phyloP scores from a whole-genome alignment of 495 filamentous ascomycete genomes.

The Chaetomium fimeti region DNA sequence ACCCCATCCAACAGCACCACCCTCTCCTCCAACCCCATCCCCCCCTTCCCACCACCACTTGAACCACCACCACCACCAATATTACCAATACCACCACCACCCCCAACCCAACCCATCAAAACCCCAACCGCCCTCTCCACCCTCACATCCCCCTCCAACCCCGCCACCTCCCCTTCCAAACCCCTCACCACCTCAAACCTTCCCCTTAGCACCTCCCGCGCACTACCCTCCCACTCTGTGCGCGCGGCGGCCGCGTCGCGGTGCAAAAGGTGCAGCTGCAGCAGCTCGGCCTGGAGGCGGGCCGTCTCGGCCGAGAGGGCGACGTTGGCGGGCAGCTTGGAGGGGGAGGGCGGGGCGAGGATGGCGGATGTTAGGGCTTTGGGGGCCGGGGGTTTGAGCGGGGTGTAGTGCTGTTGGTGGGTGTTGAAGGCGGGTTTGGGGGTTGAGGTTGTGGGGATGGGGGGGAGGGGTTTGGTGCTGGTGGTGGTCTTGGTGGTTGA shows the following conservation, averaged over 20 bases:
- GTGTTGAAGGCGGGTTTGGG: slow-evolving; percentile 57
- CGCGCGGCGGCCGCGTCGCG: slow-evolving; percentile 39
- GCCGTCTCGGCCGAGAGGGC: slow-evolving; percentile 59
- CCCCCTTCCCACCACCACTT: not conserved
- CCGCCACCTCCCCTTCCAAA: slow-evolving; percentile 35
- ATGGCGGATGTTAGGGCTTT: slow-evolving; percentile 57
- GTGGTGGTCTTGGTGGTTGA: slow-evolving; percentile 3
- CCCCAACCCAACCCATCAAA: slow-evolving; percentile 33
- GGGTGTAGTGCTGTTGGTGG: slow-evolving; percentile 68
- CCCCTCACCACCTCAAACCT: slow-evolving; percentile 43
- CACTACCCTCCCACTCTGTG: slow-evolving; percentile 49
- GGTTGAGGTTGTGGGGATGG: slow-evolving; percentile 13
- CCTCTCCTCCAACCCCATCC: slow-evolving; percentile 47
- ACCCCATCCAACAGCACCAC: slow-evolving; percentile 53
- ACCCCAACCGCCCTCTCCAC: slow-evolving; percentile 42
- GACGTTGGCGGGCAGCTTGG: slow-evolving; percentile 53
- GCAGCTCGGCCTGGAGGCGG: slow-evolving; percentile 66
- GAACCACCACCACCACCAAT: not conserved
- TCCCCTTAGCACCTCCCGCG: slow-evolving; percentile 39
- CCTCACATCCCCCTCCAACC: slow-evolving; percentile 35
- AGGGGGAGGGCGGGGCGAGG: slow-evolving; percentile 53
- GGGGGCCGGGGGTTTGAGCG: slow-evolving; percentile 55
- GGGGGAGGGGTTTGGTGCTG: not conserved
- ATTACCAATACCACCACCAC: not conserved
- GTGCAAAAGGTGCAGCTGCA: slow-evolving; percentile 71